Conservation (phyloP, 140 eudicot genomes). For the Bidens hawaiensis region DNA sequence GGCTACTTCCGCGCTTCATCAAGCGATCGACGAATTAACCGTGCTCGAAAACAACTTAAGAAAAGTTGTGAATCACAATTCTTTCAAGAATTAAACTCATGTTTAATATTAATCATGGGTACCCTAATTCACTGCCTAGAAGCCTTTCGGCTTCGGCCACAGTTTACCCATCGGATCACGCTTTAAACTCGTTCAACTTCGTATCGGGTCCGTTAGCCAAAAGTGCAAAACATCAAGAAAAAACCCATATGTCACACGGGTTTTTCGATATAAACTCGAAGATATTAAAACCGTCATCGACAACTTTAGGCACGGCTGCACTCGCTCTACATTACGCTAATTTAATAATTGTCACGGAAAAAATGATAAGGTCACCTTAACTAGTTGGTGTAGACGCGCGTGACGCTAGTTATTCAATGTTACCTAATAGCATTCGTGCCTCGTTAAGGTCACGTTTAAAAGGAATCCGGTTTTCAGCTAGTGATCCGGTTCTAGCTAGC, state of each 20-base stretch:
- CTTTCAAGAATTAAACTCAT: conserved; percentile 77
- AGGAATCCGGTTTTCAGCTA: conserved; percentile 79
- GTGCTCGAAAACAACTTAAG: conserved; percentile 47
- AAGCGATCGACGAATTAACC: conserved; percentile 67
- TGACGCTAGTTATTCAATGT: conserved; percentile 87
- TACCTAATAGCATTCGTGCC: conserved; percentile 67
- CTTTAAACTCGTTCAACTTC: conserved; percentile 28
- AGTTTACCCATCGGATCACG: conserved; percentile 66
- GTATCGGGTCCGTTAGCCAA: conserved; percentile 67
- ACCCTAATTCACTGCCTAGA: conserved; percentile 44
- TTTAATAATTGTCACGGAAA: conserved; percentile 78
- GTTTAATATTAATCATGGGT: conserved; percentile 51
- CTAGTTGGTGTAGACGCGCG: conserved; percentile 82
- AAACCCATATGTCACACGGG: conserved; percentile 38
- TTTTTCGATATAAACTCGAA: conserved; percentile 57
- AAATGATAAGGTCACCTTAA: conserved; percentile 85
- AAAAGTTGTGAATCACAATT: conserved; percentile 33
- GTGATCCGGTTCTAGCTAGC: conserved; percentile 70
- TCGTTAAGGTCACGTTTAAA: conserved; percentile 56
- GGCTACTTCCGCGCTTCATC: conserved; percentile 43
- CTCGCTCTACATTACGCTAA: conserved; percentile 86
- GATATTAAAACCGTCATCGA: conserved; percentile 53
- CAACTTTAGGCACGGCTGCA: conserved; percentile 70
- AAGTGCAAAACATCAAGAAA: conserved; percentile 38
- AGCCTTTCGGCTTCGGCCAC: conserved; percentile 86